A percentile compares a stretch with the other conserved stretches of the same genome.
These are phyloP conservation scores for Luffa acutangula DNA, from an alignment of 306 rosid genomes.

Conservation along the genomic window DNA sequence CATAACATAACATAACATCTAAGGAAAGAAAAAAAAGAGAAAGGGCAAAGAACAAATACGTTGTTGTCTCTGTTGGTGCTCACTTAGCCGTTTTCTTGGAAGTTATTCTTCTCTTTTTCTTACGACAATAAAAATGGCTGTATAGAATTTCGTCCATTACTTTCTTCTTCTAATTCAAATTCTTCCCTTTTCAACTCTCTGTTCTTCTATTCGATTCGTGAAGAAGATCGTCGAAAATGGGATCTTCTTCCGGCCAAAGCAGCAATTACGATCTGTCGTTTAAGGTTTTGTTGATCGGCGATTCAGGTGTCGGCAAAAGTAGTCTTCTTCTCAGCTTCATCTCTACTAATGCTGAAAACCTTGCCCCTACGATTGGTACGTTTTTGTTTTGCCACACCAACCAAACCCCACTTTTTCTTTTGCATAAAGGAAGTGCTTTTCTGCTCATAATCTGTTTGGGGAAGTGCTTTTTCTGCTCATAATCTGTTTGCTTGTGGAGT, in stretches of 20 bases:
- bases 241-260: constrained; percentile 76
- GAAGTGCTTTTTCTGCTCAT: not conserved
- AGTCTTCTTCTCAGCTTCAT: constrained; percentile 85
- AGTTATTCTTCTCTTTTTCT: constrained; percentile 26
- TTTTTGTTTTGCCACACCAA: not conserved
- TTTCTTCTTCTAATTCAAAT: not conserved
- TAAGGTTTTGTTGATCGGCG: constrained; percentile 95
- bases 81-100: constrained; percentile 50
- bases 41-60: constrained; percentile 54
- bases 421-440: not conserved
- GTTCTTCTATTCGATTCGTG: constrained; percentile 22
- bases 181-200: constrained; percentile 12
- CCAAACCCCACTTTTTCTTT: constrained; percentile 4
- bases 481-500: constrained; percentile 4
- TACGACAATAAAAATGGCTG: constrained; percentile 1
- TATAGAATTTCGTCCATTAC: constrained; percentile 6
- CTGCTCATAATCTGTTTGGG: not conserved
- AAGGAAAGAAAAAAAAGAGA: constrained; percentile 5
- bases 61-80: constrained; percentile 31
- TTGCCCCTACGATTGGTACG: constrained; percentile 83
- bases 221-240: constrained; percentile 29
- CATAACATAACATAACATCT: constrained; percentile 1
- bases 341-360: constrained; percentile 42
- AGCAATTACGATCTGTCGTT: constrained; percentile 77
- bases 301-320: constrained; percentile 93